Evolutionary conservation across 768 basidiomycete species (phyloP), one percentile per base, ranked within the genome.

Genomic region (Boletus speciosus): DNA sequence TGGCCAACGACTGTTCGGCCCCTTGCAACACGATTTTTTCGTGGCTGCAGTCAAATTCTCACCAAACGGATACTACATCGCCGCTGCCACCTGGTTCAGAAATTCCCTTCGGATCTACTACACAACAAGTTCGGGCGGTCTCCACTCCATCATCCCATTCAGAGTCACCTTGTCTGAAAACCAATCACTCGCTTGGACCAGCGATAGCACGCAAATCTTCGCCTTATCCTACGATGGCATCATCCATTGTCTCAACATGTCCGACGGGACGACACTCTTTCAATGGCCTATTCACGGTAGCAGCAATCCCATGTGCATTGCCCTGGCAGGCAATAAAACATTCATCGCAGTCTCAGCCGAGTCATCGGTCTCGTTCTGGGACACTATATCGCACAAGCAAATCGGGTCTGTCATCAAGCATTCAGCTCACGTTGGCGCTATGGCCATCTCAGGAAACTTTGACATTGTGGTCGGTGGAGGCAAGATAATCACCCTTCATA

Each of bases 31-130:
- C 6, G 21, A 32, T 6, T 15, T 3, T 29, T 23, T 27, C 5
- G n/a, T 61, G 43, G 49, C 43, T 2, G 47, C 31, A 14, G 55
- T 61, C 42, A 61, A 57, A 6, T 61, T 47, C 52, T 61, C 60
- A 2, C 25, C 1, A 0, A 19, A 61, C 31, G 60, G 55, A n/a
- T 29, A 31, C 5, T 15, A 34, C 8, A n/a, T 61, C 12, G 60
- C 60, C 16, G 57, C 52, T 2, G 49, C 55, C 2, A 50, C 49
- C 12, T 57, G 51, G 25, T 3, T 3, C 16, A 34, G 51, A 3
- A 0, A 54, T 5, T 49, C 53, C 1, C 4, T 57, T 34, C 46
- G 43, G 25, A 29, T 61, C 21, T 57, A 56, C 16, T 14, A 48
- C 10, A 51, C 10, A 41, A 46, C 4, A 19, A 19, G 19, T 19